Percentiles rank a stretch among this genome's conserved stretches.
phyloP scores from a whole-genome alignment of 1,139 yeast genomes.

The Candida gigantensis region DNA sequence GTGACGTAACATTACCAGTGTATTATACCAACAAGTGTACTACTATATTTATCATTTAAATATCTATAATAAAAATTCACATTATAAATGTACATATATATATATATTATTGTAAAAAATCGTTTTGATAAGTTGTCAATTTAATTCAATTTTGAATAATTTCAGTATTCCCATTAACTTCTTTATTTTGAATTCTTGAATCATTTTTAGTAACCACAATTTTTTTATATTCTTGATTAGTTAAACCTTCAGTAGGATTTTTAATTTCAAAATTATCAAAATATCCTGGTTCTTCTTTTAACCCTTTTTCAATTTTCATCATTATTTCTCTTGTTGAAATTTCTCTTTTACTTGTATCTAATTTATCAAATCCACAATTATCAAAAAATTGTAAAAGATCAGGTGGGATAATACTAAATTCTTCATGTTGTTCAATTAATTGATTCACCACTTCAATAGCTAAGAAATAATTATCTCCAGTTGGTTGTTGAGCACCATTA shows the following conservation, averaged over 20 bases:
- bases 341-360: slow-evolving; percentile 15
- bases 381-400: slow-evolving; percentile 47
- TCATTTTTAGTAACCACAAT: slow-evolving; percentile 40
- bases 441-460: slow-evolving; percentile 91
- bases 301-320: slow-evolving; percentile 31
- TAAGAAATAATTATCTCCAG: slow-evolving; percentile 77
- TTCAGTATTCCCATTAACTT: slow-evolving; percentile 30
- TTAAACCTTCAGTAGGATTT: slow-evolving; percentile 10
- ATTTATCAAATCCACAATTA: slow-evolving; percentile 31
- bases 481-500: slow-evolving; percentile 15
- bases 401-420: slow-evolving; percentile 73
- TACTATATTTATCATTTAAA: neutral
- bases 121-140: too few species aligned
- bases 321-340: slow-evolving; percentile 41
- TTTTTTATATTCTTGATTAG: slow-evolving; percentile 32
- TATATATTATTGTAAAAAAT: too few species aligned
- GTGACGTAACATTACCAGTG: too few species aligned
- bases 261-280: slow-evolving; percentile 15
- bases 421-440: slow-evolving; percentile 81
- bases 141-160: too few species aligned
- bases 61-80: neutral
- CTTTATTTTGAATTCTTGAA: slow-evolving; percentile 27
- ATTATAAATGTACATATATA: neutral
- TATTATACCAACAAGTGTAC: neutral
- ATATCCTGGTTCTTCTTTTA: slow-evolving; percentile 30